Conservation (phyloP, 805 yeast species). For the Spathaspora hagerdaliae region DNA sequence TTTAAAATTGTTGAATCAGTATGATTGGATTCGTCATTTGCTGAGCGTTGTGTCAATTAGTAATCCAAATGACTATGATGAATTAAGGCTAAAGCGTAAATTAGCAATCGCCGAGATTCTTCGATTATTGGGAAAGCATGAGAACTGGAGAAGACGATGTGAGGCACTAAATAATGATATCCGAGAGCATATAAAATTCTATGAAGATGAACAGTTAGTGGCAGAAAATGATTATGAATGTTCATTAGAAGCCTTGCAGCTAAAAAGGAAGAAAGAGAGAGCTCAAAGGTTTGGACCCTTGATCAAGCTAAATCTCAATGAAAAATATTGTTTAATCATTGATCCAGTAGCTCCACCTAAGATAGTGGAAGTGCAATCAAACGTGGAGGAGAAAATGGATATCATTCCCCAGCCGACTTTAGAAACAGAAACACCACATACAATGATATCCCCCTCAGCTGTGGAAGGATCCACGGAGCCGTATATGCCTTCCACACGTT, state of each 20-base stretch:
- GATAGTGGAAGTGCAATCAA: background rate
- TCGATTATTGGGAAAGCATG: slow-evolving; percentile 33
- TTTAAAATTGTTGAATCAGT: slow-evolving; percentile 32
- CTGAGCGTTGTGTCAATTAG: slow-evolving; percentile 47
- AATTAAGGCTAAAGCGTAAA: slow-evolving; percentile 47
- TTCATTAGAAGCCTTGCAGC: slow-evolving; percentile 20
- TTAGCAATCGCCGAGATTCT: slow-evolving; percentile 49
- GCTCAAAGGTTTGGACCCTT: slow-evolving; percentile 29
- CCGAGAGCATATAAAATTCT: slow-evolving; percentile 7
- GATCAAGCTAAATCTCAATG: slow-evolving; percentile 30
- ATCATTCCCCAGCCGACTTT: too few species aligned
- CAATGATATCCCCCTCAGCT: too few species aligned
- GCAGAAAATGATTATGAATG: slow-evolving; percentile 22
- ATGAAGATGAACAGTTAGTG: slow-evolving; percentile 1
- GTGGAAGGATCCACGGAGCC: too few species aligned
- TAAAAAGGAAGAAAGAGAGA: slow-evolving; percentile 20
- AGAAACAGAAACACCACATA: too few species aligned
- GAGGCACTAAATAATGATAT: slow-evolving; percentile 22
- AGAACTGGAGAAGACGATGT: slow-evolving; percentile 33
- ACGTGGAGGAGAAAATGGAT: background rate
- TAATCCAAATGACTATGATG: slow-evolving; percentile 44
- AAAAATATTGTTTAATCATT: slow-evolving; percentile 34
- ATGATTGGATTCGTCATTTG: slow-evolving; percentile 46
- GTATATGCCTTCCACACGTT: too few species aligned
- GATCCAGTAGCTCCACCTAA: slow-evolving; percentile 34